A percentile compares a stretch with the other conserved stretches of the same genome.
These are phyloP conservation scores for Daldinia sp. DNA, from an alignment of 2,329 filamentous ascomycete species.

Conservation along the genomic window DNA sequence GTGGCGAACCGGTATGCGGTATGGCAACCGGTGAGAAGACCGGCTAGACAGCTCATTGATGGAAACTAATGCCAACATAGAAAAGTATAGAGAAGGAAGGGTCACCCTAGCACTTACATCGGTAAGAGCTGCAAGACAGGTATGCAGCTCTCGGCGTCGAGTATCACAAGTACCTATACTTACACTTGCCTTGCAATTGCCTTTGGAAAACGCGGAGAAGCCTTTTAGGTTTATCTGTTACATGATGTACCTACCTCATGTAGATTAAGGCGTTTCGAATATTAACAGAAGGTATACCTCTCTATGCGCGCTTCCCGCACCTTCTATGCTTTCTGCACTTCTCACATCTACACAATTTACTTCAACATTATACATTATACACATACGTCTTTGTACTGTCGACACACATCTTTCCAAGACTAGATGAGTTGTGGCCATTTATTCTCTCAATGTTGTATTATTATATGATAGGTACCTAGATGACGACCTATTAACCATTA, in stretches of 20 bases:
- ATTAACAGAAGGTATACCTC: neutral
- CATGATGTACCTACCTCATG: too few species aligned
- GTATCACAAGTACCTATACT: slow-evolving; percentile 5
- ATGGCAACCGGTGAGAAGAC: slow-evolving; percentile 3
- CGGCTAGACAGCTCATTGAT: slow-evolving; percentile 24
- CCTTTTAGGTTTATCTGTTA: neutral
- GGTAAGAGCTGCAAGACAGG: neutral
- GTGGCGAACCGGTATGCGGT: slow-evolving; percentile 5
- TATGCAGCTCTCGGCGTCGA: slow-evolving; percentile 8
- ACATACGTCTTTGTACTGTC: too few species aligned
- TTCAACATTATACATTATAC: neutral
- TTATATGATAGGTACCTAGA: too few species aligned
- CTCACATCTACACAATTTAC: neutral
- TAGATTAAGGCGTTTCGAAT: neutral
- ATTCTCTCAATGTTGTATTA: neutral
- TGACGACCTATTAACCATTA: too few species aligned
- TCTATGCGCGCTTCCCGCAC: too few species aligned
- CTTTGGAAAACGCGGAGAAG: neutral
- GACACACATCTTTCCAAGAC: neutral
- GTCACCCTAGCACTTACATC: slow-evolving; percentile 1
- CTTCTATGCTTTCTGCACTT: too few species aligned
- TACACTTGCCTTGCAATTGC: neutral
- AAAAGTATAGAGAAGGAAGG: neutral
- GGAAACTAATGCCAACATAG: neutral
- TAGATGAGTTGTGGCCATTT: neutral